phyloP scores from a whole-genome alignment of 805 yeast species.

The Schizosaccharomyces cryophilus region DNA sequence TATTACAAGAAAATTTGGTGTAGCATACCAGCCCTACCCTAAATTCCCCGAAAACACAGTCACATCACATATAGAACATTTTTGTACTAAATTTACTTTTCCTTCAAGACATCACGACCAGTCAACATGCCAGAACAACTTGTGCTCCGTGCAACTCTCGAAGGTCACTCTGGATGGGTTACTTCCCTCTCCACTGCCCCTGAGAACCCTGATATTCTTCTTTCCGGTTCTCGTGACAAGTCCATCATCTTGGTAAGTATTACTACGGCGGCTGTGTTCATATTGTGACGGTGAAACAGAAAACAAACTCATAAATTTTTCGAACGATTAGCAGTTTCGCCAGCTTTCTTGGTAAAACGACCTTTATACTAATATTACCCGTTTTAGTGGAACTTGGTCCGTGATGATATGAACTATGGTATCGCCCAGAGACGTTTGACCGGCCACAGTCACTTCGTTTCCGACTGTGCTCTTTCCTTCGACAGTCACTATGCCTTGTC shows the following conservation, averaged over 20 bases:
- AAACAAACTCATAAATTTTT: neutral
- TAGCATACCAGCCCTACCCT: neutral
- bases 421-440: constrained; percentile 88
- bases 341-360: neutral
- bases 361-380: neutral
- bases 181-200: constrained; percentile 94
- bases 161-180: constrained; percentile 66
- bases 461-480: constrained; percentile 90
- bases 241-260: constrained; percentile 35
- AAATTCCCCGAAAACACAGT: neutral
- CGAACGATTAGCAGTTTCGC: neutral
- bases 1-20: neutral
- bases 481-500: constrained; percentile 96
- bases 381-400: constrained; percentile 18
- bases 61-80: neutral
- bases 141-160: constrained; percentile 98
- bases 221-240: constrained; percentile 98
- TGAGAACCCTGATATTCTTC: constrained; percentile 90
- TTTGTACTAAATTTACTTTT: neutral
- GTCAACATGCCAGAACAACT: constrained; percentile 42
- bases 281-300: neutral
- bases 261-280: neutral
- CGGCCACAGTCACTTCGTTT: constrained; percentile 98
- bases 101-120: constrained; percentile 1
- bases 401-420: constrained; percentile 94